Base-by-base conservation (phyloP, 441 rosid species). In the Arabidopsis hybrid region DNA sequence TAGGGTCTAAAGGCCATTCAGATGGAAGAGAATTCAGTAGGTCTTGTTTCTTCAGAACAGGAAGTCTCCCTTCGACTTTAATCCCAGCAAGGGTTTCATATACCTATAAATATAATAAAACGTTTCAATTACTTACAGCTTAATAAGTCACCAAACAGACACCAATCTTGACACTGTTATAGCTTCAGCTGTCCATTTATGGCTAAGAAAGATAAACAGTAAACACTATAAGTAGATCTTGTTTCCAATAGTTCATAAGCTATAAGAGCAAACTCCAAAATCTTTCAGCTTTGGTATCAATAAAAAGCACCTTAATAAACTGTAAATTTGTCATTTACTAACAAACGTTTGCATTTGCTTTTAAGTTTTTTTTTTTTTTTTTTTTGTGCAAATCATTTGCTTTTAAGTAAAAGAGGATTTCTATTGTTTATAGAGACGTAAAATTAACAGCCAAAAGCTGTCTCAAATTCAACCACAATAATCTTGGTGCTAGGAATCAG, bases 1-100 rank as follows among this genome's bases (percentile, higher is more conserved):
- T 84, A 43, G 93, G 95, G 83, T 95, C 95, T 73, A 72, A 55
- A 8, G 92, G 89, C 99, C 99, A 95, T 79, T 91, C 96, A 36
- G 91, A 70, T 63, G 98, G 98, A 80, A 95, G 92, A 81, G 93
- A 84, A 80, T 78, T 83, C 81, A 95, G 63, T 55, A 84, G 78
- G 71, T 26, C 87, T 72, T 88, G 92, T 82, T 88, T 95, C 81
- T 86, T 83, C 71, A 85, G 86, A 81, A 82, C 77, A 14, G 91
- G 93, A 80, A 83, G 89, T 80, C 78, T 88, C 78, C 95, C 98
- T 85, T 91, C 98, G 60, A 95, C 99, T 81, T 77, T 85, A 75
- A 91, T 83, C 68, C 98, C 93, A 0, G 96, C 68, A 68, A 95
- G 93, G 73, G 85, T 85, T 77, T 93, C 99, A 74, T 95, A 95